These are phyloP conservation scores for Sphaerobolus stellatus DNA, from an alignment of 1,284 basidiomycete genomes.

Conservation along the genomic window DNA sequence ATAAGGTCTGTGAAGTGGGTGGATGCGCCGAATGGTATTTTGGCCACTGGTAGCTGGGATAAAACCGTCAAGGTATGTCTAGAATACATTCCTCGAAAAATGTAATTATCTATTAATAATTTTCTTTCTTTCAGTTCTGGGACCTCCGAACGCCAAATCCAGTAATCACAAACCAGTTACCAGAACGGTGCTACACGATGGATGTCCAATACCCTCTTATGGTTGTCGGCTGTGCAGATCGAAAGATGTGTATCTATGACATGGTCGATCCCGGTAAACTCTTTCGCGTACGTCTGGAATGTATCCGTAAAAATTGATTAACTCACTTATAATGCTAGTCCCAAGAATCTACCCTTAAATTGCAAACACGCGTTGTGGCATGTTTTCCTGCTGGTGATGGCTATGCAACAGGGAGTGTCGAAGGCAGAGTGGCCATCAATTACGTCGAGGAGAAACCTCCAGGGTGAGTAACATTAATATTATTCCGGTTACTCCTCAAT, in stretches of 20 bases:
- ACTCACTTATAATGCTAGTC: conserved; percentile 20
- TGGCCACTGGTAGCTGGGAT: conserved; percentile 91
- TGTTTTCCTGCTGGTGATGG: conserved; percentile 50
- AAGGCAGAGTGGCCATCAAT: conserved; percentile 56
- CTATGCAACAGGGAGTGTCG: conserved; percentile 56
- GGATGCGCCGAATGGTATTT: conserved; percentile 66
- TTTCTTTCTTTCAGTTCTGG: conserved; percentile 43
- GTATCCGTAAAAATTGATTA: neutral
- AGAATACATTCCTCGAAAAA: conserved; percentile 11
- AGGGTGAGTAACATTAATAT: conserved; percentile 20
- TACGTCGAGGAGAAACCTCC: conserved; percentile 37
- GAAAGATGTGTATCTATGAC: conserved; percentile 51
- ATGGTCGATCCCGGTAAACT: conserved; percentile 43
- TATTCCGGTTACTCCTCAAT: neutral
- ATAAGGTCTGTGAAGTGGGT: conserved; percentile 78
- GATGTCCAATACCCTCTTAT: conserved; percentile 42
- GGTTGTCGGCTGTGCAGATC: conserved; percentile 53
- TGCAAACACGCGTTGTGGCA: conserved; percentile 52
- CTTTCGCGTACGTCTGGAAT: conserved; percentile 35
- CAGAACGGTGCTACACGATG: conserved; percentile 52
- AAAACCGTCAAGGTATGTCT: conserved; percentile 75
- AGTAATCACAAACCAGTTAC: conserved; percentile 43
- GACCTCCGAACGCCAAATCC: conserved; percentile 43
- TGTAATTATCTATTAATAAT: neutral
- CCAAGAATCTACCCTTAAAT: conserved; percentile 50